Evolutionary conservation across 2,329 filamentous ascomycete species (phyloP).

Genomic region (Pestalotiopsis sp.): DNA sequence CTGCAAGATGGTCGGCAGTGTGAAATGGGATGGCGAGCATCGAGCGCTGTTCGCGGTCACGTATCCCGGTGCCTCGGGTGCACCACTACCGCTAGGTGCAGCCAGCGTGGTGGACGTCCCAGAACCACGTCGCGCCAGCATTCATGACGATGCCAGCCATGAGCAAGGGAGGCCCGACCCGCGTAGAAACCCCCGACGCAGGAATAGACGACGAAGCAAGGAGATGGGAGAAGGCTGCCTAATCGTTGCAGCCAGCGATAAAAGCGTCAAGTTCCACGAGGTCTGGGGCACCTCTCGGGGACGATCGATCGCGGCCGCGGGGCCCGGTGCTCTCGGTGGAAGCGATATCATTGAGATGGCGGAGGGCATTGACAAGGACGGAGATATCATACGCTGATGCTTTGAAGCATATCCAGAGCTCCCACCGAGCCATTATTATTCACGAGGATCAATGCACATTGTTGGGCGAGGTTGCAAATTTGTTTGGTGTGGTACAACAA

Average conservation of each 20-base stretch:
- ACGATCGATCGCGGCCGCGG: conserved; percentile 52
- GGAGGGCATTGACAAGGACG: conserved; percentile 78
- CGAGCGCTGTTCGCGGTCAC: conserved; percentile 86
- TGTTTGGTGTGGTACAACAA: neutral
- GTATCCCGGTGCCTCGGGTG: conserved; percentile 62
- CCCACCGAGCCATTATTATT: neutral
- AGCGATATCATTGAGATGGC: conserved; percentile 84
- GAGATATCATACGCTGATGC: conserved; percentile 68
- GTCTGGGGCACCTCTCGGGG: conserved; percentile 72
- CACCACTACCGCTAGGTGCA: neutral
- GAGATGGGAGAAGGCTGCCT: conserved; percentile 73
- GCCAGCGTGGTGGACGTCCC: conserved; percentile 40
- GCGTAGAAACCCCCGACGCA: neutral
- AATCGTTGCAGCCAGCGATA: conserved; percentile 88
- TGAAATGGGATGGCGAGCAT: conserved; percentile 81
- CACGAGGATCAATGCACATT: neutral
- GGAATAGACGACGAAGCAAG: conserved; percentile 15
- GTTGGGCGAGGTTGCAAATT: neutral
- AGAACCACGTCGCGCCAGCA: conserved; percentile 36
- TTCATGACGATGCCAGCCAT: conserved; percentile 31
- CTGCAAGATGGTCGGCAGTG: conserved; percentile 80
- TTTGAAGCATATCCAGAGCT: neutral
- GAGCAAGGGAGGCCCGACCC: neutral
- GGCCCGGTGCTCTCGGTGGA: conserved; percentile 70
- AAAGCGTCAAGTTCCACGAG: conserved; percentile 93